These are phyloP conservation scores for Lentinus tigrinus DNA, from an alignment of 768 basidiomycete genomes.

Conservation along the genomic window DNA sequence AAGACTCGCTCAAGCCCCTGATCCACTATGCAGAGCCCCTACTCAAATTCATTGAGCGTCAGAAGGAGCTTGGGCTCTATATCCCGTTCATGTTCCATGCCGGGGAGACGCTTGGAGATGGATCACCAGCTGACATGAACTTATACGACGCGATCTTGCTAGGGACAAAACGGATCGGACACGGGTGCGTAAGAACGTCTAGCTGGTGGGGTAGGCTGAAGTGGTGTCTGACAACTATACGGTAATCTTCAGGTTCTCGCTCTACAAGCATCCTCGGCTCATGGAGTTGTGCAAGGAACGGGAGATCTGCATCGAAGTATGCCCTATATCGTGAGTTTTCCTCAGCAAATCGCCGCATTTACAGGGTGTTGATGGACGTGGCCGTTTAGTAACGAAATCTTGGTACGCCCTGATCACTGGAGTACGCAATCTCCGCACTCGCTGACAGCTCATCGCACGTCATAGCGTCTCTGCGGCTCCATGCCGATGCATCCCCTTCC, in stretches of 20 bases:
- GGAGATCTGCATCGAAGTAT: conserved; percentile 68
- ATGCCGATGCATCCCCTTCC: conserved; percentile 82
- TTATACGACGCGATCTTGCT: conserved; percentile 78
- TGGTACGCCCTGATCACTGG: conserved; percentile 40
- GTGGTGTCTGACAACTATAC: neutral
- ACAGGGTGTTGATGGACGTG: too few species aligned
- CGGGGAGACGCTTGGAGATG: conserved; percentile 80
- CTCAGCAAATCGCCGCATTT: neutral
- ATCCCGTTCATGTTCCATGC: conserved; percentile 82
- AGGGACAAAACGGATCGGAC: conserved; percentile 78
- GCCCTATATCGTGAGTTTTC: conserved; percentile 72
- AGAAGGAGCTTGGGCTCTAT: conserved; percentile 55
- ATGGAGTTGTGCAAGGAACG: conserved; percentile 64
- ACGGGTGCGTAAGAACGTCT: conserved; percentile 49
- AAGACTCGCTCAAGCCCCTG: conserved; percentile 59
- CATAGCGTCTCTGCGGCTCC: conserved; percentile 68
- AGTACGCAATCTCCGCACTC: neutral
- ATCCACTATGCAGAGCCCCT: conserved; percentile 63
- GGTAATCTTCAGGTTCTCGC: conserved; percentile 50
- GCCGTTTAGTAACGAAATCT: conserved; percentile 67
- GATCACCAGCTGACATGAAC: conserved; percentile 66
- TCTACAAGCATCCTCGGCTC: conserved; percentile 75
- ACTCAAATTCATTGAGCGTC: conserved; percentile 54
- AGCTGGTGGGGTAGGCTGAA: too few species aligned
- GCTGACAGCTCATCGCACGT: neutral